Conservation (phyloP, 2,329 filamentous ascomycete genomes). For the Epichloe gansuensis region DNA sequence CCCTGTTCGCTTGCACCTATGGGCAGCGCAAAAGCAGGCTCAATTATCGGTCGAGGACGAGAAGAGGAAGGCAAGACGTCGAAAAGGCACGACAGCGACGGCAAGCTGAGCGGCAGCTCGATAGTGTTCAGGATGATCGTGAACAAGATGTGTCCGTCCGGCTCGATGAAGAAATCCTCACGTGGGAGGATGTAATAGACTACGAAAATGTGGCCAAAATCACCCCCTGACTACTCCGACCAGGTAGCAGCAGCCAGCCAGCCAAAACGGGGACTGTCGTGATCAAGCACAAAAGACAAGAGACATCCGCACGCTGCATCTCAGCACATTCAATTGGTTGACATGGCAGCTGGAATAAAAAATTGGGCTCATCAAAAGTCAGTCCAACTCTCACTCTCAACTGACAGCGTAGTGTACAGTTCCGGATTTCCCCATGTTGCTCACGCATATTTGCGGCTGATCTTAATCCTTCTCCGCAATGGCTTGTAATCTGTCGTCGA, state of each 20-base stretch:
- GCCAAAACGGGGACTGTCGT: neutral
- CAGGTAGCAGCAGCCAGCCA: neutral
- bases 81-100: too few species aligned
- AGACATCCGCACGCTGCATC: too few species aligned
- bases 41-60: too few species aligned
- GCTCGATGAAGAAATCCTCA: neutral
- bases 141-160: neutral
- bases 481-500: conserved; percentile 93
- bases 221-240: neutral
- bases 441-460: neutral
- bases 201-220: neutral
- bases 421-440: neutral
- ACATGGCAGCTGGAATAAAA: neutral
- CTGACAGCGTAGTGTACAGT: neutral
- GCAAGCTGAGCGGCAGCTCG: too few species aligned
- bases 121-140: too few species aligned
- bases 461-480: conserved; percentile 95
- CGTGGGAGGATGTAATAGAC: neutral
- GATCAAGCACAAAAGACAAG: too few species aligned
- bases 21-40: too few species aligned
- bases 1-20: too few species aligned
- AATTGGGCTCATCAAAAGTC: neutral
- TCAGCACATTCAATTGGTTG: too few species aligned
- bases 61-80: too few species aligned
- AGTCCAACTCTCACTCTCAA: neutral